phyloP scores from a whole-genome alignment of 805 yeast genomes.

The Starmerella geochares region DNA sequence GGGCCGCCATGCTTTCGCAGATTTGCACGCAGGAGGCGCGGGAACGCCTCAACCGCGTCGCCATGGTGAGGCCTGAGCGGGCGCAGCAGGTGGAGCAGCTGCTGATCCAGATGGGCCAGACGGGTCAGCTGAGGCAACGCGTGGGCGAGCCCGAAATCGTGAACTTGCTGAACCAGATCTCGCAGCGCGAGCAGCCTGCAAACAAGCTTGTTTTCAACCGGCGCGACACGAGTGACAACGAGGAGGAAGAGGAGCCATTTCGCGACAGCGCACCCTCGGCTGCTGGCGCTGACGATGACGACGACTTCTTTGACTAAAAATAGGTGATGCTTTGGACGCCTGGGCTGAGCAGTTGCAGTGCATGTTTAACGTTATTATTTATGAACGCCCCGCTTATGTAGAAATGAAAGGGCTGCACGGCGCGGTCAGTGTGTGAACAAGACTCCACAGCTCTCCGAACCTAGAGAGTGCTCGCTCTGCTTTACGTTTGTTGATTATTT shows the following conservation, averaged over 20 bases:
- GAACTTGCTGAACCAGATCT: constrained; percentile 68
- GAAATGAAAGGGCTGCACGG: too few species aligned
- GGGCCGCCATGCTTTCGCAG: constrained; percentile 44
- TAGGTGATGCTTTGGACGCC: too few species aligned
- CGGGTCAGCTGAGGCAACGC: constrained; percentile 67
- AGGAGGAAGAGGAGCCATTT: constrained; percentile 27
- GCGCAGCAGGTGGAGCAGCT: constrained; percentile 82
- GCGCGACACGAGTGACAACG: constrained; percentile 43
- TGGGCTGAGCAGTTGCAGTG: too few species aligned
- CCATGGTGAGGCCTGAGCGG: constrained; percentile 83
- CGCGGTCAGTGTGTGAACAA: too few species aligned
- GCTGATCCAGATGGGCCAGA: constrained; percentile 55
- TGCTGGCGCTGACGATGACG: constrained; percentile 28
- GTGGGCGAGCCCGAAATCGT: constrained; percentile 76
- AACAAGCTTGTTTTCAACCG: constrained; percentile 17
- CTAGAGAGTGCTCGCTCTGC: too few species aligned
- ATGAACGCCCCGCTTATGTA: too few species aligned
- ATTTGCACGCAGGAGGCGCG: constrained; percentile 73
- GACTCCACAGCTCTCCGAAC: too few species aligned
- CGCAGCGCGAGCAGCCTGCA: constrained; percentile 53
- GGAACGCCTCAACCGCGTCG: constrained; percentile 75
- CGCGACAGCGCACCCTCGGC: not conserved
- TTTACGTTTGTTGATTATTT: too few species aligned
- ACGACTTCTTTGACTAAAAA: constrained; percentile 38
- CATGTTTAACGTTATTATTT: too few species aligned